A percentile compares a stretch with the other conserved stretches of the same genome.
Evolutionary conservation across 2,329 filamentous ascomycete genomes (phyloP).

Genomic region (Talaromyces rugulosus): DNA sequence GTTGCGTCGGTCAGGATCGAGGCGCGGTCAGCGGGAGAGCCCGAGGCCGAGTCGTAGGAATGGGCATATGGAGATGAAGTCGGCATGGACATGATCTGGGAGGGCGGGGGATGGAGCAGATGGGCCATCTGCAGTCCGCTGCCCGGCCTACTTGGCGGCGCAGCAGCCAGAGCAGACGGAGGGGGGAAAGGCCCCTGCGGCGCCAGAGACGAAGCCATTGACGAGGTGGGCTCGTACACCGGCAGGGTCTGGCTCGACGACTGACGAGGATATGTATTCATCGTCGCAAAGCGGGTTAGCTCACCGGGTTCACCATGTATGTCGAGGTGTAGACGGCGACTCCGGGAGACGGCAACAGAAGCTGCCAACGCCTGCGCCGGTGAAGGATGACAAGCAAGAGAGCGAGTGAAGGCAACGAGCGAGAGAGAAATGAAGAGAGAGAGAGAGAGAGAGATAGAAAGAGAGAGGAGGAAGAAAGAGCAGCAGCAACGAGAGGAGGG

Average conservation of each 20-base stretch:
- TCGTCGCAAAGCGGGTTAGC: constrained; percentile 2
- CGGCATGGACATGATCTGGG: constrained; percentile 22
- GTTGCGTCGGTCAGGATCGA: constrained; percentile 34
- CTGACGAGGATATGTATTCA: constrained; percentile 10
- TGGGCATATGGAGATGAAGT: constrained; percentile 29
- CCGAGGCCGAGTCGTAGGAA: constrained; percentile 37
- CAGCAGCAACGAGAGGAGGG: not conserved
- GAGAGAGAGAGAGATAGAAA: not conserved
- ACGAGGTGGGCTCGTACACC: constrained; percentile 16
- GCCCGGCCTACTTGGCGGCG: constrained; percentile 34
- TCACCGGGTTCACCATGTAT: not conserved
- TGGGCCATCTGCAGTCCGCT: constrained; percentile 40
- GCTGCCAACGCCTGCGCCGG: not conserved
- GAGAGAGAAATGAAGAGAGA: not conserved
- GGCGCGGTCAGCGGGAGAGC: constrained; percentile 35
- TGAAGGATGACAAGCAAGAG: not conserved
- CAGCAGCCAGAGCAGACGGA: constrained; percentile 28
- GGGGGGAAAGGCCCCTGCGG: constrained; percentile 25
- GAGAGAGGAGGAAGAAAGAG: not conserved
- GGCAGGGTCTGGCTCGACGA: not conserved
- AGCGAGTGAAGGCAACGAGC: not conserved
- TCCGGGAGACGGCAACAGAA: not conserved
- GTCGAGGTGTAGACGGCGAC: not conserved
- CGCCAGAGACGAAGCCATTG: constrained; percentile 33
- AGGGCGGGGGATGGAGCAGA: constrained; percentile 34